phyloP scores from a whole-genome alignment of 495 filamentous ascomycete species.

The Parathielavia hyrcaniae region DNA sequence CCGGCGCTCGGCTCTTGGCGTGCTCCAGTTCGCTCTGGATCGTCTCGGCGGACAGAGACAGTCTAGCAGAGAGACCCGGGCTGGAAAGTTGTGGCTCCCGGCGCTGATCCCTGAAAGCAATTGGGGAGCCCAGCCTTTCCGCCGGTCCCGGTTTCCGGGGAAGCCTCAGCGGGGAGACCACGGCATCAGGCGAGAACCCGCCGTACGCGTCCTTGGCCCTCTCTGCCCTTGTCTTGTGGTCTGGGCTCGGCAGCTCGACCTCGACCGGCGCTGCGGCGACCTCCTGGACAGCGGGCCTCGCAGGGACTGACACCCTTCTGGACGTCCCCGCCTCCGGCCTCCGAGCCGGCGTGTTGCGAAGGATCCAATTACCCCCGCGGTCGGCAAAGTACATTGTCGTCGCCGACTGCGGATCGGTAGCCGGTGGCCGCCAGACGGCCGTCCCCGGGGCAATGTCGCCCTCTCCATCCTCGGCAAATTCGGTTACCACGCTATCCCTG shows the following conservation, averaged over 20 bases:
- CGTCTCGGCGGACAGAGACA: constrained; percentile 11
- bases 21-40: background rate
- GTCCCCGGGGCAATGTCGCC: constrained; percentile 28
- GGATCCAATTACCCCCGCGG: constrained; percentile 43
- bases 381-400: constrained; percentile 40
- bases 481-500: constrained; percentile 41
- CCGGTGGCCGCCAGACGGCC: constrained; percentile 39
- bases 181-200: constrained; percentile 26
- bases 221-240: constrained; percentile 39
- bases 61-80: constrained; percentile 3
- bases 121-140: constrained; percentile 26
- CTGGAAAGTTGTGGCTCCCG: constrained; percentile 11
- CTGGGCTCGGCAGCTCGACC: constrained; percentile 36
- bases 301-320: constrained; percentile 13
- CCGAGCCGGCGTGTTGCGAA: constrained; percentile 25
- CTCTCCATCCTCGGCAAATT: constrained; percentile 46
- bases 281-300: constrained; percentile 12
- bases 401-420: constrained; percentile 35
- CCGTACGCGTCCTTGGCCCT: constrained; percentile 28
- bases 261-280: constrained; percentile 15
- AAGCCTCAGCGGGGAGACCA: constrained; percentile 25
- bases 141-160: constrained; percentile 15
- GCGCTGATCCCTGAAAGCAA: constrained; percentile 25
- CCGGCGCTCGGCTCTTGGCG: background rate
- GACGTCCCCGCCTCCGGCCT: constrained; percentile 3